Evolutionary conservation across 305 asterid genomes (phyloP).

Genomic region (Solanum hybrid): DNA sequence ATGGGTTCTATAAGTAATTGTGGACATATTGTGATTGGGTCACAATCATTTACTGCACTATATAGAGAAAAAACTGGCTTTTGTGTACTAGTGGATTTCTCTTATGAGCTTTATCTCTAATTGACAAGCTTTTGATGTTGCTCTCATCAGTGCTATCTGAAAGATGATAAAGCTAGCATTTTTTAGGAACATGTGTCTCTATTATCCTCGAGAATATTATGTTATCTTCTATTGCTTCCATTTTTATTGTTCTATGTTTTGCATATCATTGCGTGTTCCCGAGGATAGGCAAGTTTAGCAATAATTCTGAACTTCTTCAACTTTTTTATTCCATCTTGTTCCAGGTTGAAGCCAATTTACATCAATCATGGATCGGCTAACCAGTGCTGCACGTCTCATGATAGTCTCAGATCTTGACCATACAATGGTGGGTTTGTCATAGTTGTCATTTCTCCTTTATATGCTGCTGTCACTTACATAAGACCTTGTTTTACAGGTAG

Average conservation of each 20-base stretch:
- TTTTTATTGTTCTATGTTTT: not conserved
- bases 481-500: slow-evolving; percentile 53
- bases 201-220: not conserved
- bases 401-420: slow-evolving; percentile 94
- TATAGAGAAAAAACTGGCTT: not conserved
- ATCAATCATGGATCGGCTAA: slow-evolving; percentile 58
- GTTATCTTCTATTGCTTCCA: not conserved
- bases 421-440: slow-evolving; percentile 60
- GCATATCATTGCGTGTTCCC: not conserved
- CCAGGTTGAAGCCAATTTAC: slow-evolving; percentile 30
- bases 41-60: not conserved
- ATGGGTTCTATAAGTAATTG: not conserved
- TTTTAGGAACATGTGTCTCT: not conserved
- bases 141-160: not conserved
- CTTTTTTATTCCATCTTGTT: not conserved
- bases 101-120: not conserved
- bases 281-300: not conserved
- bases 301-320: not conserved
- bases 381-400: slow-evolving; percentile 71
- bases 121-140: not conserved
- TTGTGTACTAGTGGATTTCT: not conserved
- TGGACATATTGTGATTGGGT: not conserved
- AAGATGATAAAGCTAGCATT: not conserved
- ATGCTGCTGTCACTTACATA: slow-evolving; percentile 6
- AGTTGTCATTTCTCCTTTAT: not conserved